Evolutionary conservation across 2,329 filamentous ascomycete genomes (phyloP).

Genomic region (Venturia effusa): DNA sequence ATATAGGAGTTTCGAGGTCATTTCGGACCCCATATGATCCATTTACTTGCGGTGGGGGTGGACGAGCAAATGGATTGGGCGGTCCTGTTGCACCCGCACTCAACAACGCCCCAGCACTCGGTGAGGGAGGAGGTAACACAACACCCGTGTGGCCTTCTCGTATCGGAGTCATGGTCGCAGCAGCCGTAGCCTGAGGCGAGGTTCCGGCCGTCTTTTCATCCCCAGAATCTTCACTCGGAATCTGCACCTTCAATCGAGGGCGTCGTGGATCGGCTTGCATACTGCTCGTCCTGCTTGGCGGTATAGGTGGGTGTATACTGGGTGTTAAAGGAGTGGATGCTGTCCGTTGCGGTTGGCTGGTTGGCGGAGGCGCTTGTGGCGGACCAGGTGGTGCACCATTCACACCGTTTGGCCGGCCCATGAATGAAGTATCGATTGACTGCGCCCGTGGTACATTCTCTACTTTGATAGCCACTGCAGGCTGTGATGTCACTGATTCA

Average conservation of each 20-base stretch:
- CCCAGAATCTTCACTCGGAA: conserved; percentile 83
- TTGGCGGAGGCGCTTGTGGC: conserved; percentile 26
- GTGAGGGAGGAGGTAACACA: conserved; percentile 85
- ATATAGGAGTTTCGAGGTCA: conserved; percentile 70
- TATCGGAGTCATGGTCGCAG: conserved; percentile 18
- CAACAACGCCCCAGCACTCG: conserved; percentile 72
- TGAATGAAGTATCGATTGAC: conserved; percentile 52
- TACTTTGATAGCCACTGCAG: conserved; percentile 19
- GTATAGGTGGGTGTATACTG: conserved; percentile 60
- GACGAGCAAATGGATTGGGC: conserved; percentile 89
- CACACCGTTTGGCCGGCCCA: conserved; percentile 34
- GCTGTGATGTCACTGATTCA: conserved; percentile 26
- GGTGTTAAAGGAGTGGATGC: conserved; percentile 52
- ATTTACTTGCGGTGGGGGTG: conserved; percentile 55
- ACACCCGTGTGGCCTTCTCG: conserved; percentile 37
- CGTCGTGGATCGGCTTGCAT: conserved; percentile 51
- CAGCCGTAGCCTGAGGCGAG: conserved; percentile 17
- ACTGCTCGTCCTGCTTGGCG: conserved; percentile 55
- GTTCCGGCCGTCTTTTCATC: conserved; percentile 65
- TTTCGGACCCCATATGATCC: conserved; percentile 27
- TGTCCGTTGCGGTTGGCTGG: conserved; percentile 36
- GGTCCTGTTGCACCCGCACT: conserved; percentile 88
- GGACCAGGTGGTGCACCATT: conserved; percentile 34
- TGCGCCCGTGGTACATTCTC: conserved; percentile 44
- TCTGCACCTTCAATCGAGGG: conserved; percentile 84